Percentiles rank a stretch among this genome's conserved stretches.
phyloP scores from a whole-genome alignment of 1,139 yeast species.

The Candida sp. region DNA sequence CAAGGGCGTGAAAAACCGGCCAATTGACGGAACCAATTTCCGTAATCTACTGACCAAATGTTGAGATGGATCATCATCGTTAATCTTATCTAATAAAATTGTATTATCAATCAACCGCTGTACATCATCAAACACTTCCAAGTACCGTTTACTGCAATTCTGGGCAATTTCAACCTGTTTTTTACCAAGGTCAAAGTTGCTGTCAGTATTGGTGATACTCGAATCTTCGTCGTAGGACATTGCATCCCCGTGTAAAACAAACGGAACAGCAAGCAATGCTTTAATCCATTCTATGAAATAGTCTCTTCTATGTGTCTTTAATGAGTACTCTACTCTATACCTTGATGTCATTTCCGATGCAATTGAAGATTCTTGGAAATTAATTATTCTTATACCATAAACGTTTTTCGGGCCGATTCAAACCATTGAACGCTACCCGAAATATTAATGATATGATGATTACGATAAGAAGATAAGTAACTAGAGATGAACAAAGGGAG shows the following conservation, averaged over 20 bases:
- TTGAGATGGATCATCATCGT: slow-evolving; percentile 28
- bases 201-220: slow-evolving; percentile 1
- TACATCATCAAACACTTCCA: slow-evolving; percentile 82
- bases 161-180: neutral
- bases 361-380: too few relatives aligned
- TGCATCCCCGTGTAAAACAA: slow-evolving; percentile 77
- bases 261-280: slow-evolving; percentile 85
- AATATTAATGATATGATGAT: too few relatives aligned
- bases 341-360: slow-evolving; percentile 62
- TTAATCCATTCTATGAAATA: slow-evolving; percentile 96
- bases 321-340: slow-evolving; percentile 57
- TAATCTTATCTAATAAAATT: slow-evolving; percentile 27
- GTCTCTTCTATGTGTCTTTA: slow-evolving; percentile 87
- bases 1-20: slow-evolving; percentile 76
- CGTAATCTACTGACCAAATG: slow-evolving; percentile 50
- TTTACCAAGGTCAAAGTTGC: neutral
- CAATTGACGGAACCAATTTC: slow-evolving; percentile 83
- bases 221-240: slow-evolving; percentile 28
- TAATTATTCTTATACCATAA: too few relatives aligned
- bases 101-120: slow-evolving; percentile 60
- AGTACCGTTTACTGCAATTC: slow-evolving; percentile 64
- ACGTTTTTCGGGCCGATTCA: too few relatives aligned
- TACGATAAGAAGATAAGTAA: too few relatives aligned
- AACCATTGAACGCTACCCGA: too few relatives aligned
- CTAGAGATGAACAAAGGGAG: too few relatives aligned